phyloP scores from a whole-genome alignment of 2,329 filamentous ascomycete species.

The Talaromyces sp. region DNA sequence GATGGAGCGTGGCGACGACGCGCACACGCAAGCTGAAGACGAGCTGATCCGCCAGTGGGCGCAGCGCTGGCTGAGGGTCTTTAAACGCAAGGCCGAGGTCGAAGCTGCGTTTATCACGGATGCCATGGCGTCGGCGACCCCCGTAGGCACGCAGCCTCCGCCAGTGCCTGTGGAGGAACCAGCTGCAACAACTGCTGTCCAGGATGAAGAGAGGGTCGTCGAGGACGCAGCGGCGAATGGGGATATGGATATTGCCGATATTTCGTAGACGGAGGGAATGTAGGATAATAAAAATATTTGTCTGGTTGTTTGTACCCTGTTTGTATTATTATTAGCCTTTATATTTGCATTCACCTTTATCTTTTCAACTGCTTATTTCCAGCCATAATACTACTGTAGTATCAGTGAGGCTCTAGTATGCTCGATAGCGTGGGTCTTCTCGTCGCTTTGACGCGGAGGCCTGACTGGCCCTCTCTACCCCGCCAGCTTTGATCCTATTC shows the following conservation, averaged over 20 bases:
- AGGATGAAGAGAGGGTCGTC: slow-evolving; percentile 2
- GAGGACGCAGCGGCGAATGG: slow-evolving; percentile 18
- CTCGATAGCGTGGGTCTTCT: neutral
- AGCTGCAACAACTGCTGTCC: neutral
- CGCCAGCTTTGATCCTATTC: neutral
- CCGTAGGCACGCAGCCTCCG: slow-evolving; percentile 32
- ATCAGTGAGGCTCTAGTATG: neutral
- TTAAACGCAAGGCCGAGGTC: slow-evolving; percentile 72
- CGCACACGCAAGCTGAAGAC: slow-evolving; percentile 45
- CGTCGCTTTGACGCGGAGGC: neutral
- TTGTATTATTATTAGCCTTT: neutral
- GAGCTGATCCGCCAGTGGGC: slow-evolving; percentile 73
- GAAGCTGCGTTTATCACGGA: slow-evolving; percentile 69
- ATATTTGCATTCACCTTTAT: too few relatives aligned
- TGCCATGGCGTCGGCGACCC: slow-evolving; percentile 44
- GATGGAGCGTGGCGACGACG: slow-evolving; percentile 57
- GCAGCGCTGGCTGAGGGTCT: slow-evolving; percentile 78
- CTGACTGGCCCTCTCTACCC: neutral
- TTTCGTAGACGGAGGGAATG: slow-evolving; percentile 7
- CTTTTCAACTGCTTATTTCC: neutral
- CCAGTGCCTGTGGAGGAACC: neutral
- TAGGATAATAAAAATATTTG: neutral
- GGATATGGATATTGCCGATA: slow-evolving; percentile 27
- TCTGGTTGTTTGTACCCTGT: neutral
- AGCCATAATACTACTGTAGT: neutral